Conservation (phyloP, 345 rosid species). For the Eucalyptus sideroxylon region DNA sequence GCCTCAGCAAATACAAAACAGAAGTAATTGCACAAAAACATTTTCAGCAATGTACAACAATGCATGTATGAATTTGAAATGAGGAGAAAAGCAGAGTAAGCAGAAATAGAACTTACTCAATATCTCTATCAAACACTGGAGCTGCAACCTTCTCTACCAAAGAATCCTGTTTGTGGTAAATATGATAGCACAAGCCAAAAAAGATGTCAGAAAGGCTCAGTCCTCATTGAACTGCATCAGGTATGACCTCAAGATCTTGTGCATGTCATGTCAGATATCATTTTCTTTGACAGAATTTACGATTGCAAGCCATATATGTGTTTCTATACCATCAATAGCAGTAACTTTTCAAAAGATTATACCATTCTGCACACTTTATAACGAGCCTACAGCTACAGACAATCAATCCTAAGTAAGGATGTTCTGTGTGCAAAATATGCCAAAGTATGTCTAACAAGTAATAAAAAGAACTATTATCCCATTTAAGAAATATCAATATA, state of each 20-base stretch:
- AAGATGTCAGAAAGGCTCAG: background rate
- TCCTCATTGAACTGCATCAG: background rate
- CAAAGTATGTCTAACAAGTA: background rate
- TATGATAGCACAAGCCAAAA: background rate
- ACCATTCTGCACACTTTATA: background rate
- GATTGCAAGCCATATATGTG: background rate
- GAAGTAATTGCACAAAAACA: background rate
- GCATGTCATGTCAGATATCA: background rate
- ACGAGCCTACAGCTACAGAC: background rate
- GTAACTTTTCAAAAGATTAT: background rate
- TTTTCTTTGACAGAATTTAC: background rate
- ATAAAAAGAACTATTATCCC: background rate
- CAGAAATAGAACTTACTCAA: slow-evolving; percentile 30
- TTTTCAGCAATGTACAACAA: background rate
- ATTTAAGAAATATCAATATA: background rate
- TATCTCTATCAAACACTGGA: slow-evolving; percentile 26
- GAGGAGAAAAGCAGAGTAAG: background rate
- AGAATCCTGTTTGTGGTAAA: slow-evolving; percentile 47
- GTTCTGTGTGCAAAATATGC: background rate
- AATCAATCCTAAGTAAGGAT: background rate
- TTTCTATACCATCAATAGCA: background rate
- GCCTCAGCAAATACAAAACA: background rate
- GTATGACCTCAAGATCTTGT: background rate
- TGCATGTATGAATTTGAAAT: background rate
- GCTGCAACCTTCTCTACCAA: slow-evolving; percentile 43